Conservation (phyloP, 106 monocot genomes). For the Ottelia alismoides region DNA sequence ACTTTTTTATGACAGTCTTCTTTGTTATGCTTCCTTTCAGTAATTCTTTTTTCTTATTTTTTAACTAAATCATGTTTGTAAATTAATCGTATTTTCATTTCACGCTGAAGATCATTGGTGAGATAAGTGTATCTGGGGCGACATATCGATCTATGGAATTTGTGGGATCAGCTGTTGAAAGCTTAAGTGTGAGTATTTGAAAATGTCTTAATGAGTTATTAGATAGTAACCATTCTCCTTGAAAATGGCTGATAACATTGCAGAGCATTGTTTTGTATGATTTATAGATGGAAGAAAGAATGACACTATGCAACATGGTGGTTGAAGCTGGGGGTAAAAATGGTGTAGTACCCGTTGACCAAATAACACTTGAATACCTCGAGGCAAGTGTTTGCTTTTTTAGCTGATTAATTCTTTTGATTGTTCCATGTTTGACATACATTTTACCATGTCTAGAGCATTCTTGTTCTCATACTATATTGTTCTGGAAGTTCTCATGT, state of each 20-base stretch:
- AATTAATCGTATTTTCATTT: no score
- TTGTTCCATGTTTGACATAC: no score
- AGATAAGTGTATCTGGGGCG: conserved; percentile 89
- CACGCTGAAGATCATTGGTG: conserved; percentile 99
- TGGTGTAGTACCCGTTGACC: conserved; percentile 86
- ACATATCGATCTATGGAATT: conserved; percentile 98
- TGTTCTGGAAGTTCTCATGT: no score
- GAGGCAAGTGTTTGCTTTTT: conserved; percentile 41
- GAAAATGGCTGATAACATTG: not conserved
- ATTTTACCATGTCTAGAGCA: no score
- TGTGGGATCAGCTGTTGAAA: conserved; percentile 74
- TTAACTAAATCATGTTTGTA: no score
- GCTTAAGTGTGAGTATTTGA: conserved; percentile 45
- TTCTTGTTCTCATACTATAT: no score
- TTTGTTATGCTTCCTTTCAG: no score
- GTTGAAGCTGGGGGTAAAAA: conserved; percentile 97
- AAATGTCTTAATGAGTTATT: not conserved
- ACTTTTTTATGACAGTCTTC: no score
- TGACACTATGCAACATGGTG: conserved; percentile 99
- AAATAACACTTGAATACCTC: conserved; percentile 80
- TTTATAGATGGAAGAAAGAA: conserved; percentile 89
- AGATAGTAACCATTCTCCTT: not conserved
- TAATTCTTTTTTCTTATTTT: no score
- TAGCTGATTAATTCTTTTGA: no score
- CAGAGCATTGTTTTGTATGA: not conserved